Evolutionary conservation across 2,329 filamentous ascomycete genomes (phyloP).

Genomic region (Hypoxylon sp.): DNA sequence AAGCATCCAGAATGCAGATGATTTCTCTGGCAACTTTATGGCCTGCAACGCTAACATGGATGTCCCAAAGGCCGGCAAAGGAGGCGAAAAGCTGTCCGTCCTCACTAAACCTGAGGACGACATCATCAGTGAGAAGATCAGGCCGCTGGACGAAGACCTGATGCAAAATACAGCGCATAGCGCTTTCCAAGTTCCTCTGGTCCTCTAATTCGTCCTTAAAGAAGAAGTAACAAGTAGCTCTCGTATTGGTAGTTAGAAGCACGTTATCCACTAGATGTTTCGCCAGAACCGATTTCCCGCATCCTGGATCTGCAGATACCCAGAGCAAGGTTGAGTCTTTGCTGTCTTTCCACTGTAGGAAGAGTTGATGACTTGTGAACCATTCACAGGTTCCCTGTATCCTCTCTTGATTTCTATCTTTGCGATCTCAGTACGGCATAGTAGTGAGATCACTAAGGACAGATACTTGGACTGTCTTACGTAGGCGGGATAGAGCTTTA

Average conservation of each 20-base stretch:
- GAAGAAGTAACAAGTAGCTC: conserved; percentile 60
- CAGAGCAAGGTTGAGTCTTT: conserved; percentile 44
- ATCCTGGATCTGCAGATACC: conserved; percentile 61
- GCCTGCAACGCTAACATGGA: conserved; percentile 44
- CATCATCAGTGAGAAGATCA: conserved; percentile 45
- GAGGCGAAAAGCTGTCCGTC: conserved; percentile 44
- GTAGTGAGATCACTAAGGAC: background rate
- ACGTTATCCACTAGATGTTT: conserved; percentile 55
- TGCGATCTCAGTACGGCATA: conserved; percentile 47
- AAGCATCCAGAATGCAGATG: conserved; percentile 58
- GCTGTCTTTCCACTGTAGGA: conserved; percentile 43
- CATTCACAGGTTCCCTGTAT: conserved; percentile 44
- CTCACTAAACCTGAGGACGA: conserved; percentile 43
- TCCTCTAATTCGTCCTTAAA: conserved; percentile 60
- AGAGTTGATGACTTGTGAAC: conserved; percentile 41
- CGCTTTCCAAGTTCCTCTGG: conserved; percentile 52
- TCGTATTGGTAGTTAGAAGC: conserved; percentile 37
- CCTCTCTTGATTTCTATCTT: conserved; percentile 54
- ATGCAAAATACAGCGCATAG: conserved; percentile 56
- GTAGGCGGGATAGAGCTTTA: background rate
- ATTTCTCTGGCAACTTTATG: conserved; percentile 36
- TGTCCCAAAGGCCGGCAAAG: conserved; percentile 53
- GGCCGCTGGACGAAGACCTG: conserved; percentile 55
- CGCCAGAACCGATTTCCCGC: conserved; percentile 61
- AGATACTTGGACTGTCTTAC: background rate